Evolutionary conservation across 306 rosid genomes (phyloP).

Genomic region (Pyrus communis): DNA sequence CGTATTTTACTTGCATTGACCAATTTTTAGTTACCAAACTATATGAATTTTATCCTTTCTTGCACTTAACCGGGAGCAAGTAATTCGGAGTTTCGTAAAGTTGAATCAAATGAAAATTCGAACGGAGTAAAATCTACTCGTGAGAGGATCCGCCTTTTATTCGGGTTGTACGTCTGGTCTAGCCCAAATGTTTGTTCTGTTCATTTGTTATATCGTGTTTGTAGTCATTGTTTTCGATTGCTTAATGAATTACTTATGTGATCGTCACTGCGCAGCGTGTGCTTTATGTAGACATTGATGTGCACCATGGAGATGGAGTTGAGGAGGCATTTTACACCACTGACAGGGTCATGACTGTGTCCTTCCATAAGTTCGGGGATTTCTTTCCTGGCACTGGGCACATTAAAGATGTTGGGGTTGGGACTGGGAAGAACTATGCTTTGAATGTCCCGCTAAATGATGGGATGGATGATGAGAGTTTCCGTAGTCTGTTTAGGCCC

Average conservation of each 20-base stretch:
- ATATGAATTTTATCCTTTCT: neutral
- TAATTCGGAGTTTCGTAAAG: neutral
- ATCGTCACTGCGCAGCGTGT: constrained; percentile 53
- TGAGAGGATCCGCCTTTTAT: neutral
- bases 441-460: constrained; percentile 76
- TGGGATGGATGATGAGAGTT: constrained; percentile 78
- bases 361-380: constrained; percentile 86
- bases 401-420: constrained; percentile 58
- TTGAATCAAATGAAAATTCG: neutral
- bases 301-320: constrained; percentile 96
- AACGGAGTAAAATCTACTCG: neutral
- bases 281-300: constrained; percentile 75
- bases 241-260: neutral
- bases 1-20: neutral
- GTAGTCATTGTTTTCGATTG: neutral
- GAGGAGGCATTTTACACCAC: constrained; percentile 98
- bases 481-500: constrained; percentile 66
- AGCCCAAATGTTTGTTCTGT: neutral
- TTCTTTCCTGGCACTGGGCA: constrained; percentile 94
- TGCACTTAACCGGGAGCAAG: neutral
- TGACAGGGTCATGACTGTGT: constrained; percentile 88
- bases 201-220: neutral
- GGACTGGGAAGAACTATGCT: constrained; percentile 74
- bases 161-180: neutral
- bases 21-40: neutral